phyloP scores from a whole-genome alignment of 2,329 filamentous ascomycete genomes.

The Botrytis porri region DNA sequence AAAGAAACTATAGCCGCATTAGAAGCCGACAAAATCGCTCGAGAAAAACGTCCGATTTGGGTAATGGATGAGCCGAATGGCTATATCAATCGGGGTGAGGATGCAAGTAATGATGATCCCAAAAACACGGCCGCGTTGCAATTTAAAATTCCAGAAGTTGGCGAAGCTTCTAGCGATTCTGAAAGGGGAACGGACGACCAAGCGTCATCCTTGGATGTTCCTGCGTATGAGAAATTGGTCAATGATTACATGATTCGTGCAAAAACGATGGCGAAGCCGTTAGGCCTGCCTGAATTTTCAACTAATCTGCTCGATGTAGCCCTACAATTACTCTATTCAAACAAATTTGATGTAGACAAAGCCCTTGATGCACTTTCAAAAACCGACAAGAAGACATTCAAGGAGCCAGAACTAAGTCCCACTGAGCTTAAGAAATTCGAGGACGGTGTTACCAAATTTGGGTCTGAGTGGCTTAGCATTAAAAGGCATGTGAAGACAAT shows the following conservation, averaged over 20 bases:
- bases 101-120: conserved; percentile 66
- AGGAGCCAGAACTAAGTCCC: conserved; percentile 76
- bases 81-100: conserved; percentile 81
- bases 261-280: conserved; percentile 55
- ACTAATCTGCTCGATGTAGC: conserved; percentile 89
- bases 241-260: conserved; percentile 66
- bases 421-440: conserved; percentile 88
- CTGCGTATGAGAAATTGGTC: conserved; percentile 51
- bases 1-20: conserved; percentile 77
- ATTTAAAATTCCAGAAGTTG: conserved; percentile 69
- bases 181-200: conserved; percentile 38
- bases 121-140: conserved; percentile 71
- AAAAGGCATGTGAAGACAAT: conserved; percentile 83
- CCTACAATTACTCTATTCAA: conserved; percentile 66
- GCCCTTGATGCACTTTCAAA: conserved; percentile 69
- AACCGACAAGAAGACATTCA: conserved; percentile 68
- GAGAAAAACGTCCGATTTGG: conserved; percentile 86
- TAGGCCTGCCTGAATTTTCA: conserved; percentile 70
- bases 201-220: conserved; percentile 34
- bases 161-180: conserved; percentile 44
- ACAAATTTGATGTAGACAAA: conserved; percentile 67
- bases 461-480: conserved; percentile 82
- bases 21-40: conserved; percentile 76
- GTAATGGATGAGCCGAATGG: conserved; percentile 86
- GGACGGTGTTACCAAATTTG: conserved; percentile 83